Evolutionary conservation across 1,139 yeast genomes (phyloP).

Genomic region (Suhomyces panamericanus): DNA sequence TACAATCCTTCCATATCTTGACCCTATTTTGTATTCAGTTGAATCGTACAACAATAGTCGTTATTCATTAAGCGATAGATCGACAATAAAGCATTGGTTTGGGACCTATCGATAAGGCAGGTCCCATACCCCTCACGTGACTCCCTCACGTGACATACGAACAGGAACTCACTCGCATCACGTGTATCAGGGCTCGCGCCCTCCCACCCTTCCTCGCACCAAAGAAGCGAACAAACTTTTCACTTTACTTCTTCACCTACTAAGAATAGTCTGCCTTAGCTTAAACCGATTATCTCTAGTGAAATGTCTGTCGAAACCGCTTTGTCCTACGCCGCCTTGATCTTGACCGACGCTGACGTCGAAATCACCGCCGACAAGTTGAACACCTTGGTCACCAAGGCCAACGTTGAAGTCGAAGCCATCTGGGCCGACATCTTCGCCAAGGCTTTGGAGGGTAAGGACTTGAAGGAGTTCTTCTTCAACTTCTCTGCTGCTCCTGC

Average conservation of each 20-base stretch:
- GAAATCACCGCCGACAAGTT: constrained; percentile 94
- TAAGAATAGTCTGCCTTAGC: constrained; percentile 31
- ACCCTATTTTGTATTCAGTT: too few relatives aligned
- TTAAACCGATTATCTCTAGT: constrained; percentile 30
- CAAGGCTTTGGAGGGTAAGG: constrained; percentile 95
- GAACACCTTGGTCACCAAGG: constrained; percentile 68
- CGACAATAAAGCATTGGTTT: too few relatives aligned
- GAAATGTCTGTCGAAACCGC: constrained; percentile 60
- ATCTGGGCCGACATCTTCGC: constrained; percentile 96
- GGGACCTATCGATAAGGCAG: too few relatives aligned
- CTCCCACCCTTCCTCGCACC: constrained; percentile 2
- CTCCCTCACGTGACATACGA: not conserved
- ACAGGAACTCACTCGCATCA: not conserved
- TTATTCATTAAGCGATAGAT: too few relatives aligned
- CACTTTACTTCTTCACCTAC: constrained; percentile 14
- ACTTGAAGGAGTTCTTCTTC: constrained; percentile 87
- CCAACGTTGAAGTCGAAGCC: constrained; percentile 60
- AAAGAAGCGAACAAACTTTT: constrained; percentile 10
- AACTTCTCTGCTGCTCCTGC: constrained; percentile 64
- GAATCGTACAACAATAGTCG: too few relatives aligned
- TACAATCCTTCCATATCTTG: too few relatives aligned
- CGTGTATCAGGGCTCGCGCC: constrained; percentile 10
- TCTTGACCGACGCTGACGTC: constrained; percentile 95
- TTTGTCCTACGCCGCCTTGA: constrained; percentile 90
- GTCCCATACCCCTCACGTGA: too few relatives aligned